Conservation (phyloP, 495 filamentous ascomycete genomes). For the Aspergillus affinis region DNA sequence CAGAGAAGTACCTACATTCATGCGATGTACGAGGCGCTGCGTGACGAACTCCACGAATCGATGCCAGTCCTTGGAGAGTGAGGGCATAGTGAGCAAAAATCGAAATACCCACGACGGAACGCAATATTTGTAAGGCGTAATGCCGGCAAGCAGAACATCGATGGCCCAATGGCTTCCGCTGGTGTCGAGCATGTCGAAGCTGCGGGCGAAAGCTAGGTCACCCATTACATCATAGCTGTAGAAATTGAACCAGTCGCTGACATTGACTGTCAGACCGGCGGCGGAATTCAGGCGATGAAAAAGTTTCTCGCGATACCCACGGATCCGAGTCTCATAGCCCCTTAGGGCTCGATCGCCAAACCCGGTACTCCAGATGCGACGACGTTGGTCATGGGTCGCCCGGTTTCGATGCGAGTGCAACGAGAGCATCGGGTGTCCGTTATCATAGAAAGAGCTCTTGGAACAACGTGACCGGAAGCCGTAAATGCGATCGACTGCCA, state of each 20-base stretch:
- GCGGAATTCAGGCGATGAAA: too few species aligned
- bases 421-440: conserved; percentile 24
- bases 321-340: conserved; percentile 32
- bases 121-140: conserved; percentile 10
- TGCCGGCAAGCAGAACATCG: conserved; percentile 17
- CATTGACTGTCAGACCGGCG: conserved; percentile 13
- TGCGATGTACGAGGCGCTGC: too few species aligned
- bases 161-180: conserved; percentile 27
- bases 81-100: not conserved
- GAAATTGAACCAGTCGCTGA: conserved; percentile 30
- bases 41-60: too few species aligned
- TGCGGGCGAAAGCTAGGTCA: conserved; percentile 36
- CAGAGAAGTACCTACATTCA: too few species aligned
- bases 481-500: conserved; percentile 31
- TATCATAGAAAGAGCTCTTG: conserved; percentile 41
- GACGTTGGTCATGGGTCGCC: conserved; percentile 32
- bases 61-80: conserved; percentile 4
- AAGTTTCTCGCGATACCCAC: conserved; percentile 21
- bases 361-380: conserved; percentile 35
- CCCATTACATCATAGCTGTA: conserved; percentile 45
- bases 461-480: conserved; percentile 32
- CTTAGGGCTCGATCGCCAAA: conserved; percentile 33
- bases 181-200: conserved; percentile 35
- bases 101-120: conserved; percentile 22
- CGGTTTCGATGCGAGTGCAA: conserved; percentile 37